Conservation (phyloP, 2,329 filamentous ascomycete genomes). For the Aspergillus sp. region DNA sequence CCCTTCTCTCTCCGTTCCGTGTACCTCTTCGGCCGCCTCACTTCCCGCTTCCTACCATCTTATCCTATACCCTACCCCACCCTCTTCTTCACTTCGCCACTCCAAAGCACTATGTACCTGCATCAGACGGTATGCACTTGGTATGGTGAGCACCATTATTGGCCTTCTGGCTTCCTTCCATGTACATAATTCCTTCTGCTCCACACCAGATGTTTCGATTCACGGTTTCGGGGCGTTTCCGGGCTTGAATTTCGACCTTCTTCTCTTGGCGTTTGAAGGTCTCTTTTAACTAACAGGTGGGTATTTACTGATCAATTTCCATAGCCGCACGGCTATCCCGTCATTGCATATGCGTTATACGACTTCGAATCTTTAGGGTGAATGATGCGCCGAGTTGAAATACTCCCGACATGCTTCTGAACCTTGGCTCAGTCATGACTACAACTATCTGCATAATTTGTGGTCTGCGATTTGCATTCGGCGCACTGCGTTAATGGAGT, state of each 20-base stretch:
- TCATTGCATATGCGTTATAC: background rate
- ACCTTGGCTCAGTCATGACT: background rate
- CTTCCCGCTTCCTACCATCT: background rate
- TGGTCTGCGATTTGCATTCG: background rate
- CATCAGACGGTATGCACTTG: background rate
- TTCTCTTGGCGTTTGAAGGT: background rate
- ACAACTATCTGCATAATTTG: background rate
- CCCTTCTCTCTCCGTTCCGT: background rate
- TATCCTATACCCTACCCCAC: background rate
- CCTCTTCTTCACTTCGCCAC: background rate
- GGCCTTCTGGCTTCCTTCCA: background rate
- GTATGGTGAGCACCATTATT: background rate
- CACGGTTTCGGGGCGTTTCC: background rate
- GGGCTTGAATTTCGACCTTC: background rate
- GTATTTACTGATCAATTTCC: background rate
- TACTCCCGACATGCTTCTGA: background rate
- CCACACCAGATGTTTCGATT: background rate
- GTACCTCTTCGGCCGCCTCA: background rate
- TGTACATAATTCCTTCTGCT: background rate
- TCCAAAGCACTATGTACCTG: background rate
- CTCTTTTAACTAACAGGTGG: background rate
- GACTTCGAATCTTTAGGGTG: background rate
- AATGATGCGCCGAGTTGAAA: background rate
- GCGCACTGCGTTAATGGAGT: background rate
- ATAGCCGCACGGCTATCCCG: background rate